Conservation (phyloP, 2,329 filamentous ascomycete genomes). For the Domatiomyces globalis region DNA sequence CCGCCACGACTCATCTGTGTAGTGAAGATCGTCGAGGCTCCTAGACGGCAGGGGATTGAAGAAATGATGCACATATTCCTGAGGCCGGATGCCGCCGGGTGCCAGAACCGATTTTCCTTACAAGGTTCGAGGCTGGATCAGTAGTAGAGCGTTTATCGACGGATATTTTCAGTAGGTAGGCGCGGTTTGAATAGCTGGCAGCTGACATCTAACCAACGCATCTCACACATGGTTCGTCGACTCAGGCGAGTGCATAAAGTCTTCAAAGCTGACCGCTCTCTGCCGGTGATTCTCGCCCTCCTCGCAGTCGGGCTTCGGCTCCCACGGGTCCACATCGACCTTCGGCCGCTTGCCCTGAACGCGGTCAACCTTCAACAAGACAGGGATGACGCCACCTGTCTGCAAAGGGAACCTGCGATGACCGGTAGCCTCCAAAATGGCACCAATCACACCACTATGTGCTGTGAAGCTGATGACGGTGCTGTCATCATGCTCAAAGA, state of each 20-base stretch:
- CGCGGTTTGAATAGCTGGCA: too few species aligned
- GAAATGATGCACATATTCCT: too few species aligned
- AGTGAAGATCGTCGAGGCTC: too few species aligned
- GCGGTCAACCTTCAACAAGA: constrained; percentile 33
- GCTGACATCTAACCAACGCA: too few species aligned
- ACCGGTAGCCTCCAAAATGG: constrained; percentile 34
- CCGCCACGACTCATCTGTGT: too few species aligned
- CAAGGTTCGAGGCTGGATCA: too few species aligned
- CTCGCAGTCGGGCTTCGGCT: constrained; percentile 4
- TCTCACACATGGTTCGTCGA: not conserved
- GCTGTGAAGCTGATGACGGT: constrained; percentile 42
- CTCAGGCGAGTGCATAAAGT: not conserved
- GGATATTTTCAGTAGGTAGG: too few species aligned
- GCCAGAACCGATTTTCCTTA: too few species aligned
- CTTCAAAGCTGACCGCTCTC: not conserved
- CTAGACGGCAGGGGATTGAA: too few species aligned
- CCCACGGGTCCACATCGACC: not conserved
- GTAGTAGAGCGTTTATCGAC: not conserved
- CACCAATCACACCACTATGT: constrained; percentile 46
- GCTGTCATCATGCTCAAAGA: constrained; percentile 36
- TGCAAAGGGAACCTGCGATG: constrained; percentile 34
- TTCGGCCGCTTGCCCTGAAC: not conserved
- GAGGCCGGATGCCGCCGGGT: too few species aligned
- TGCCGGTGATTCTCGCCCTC: not conserved
- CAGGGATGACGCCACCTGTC: constrained; percentile 40